These are phyloP conservation scores for Brachypodium distachyon DNA, from an alignment of 202 grass and related monocot genomes.

Conservation along the genomic window DNA sequence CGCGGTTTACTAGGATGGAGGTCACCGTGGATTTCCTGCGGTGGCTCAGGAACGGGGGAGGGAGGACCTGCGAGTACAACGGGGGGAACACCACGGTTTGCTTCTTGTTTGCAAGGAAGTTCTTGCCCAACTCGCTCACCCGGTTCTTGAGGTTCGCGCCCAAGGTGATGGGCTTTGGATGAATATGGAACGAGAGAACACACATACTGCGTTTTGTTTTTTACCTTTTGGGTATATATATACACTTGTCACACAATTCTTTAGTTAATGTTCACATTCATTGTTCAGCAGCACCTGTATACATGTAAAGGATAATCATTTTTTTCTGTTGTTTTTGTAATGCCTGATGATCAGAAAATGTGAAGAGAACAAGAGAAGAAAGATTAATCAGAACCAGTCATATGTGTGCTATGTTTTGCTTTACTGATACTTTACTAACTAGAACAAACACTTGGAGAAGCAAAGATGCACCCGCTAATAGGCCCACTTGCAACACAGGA, in stretches of 20 bases:
- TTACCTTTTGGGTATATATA: neutral
- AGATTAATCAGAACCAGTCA: too few species aligned
- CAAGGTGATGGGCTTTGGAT: constrained; percentile 66
- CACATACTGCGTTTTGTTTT: neutral
- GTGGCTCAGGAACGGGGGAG: constrained; percentile 50
- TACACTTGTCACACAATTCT: neutral
- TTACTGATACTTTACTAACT: too few species aligned
- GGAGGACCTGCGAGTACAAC: constrained; percentile 41
- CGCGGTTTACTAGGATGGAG: constrained; percentile 40
- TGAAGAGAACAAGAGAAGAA: too few species aligned
- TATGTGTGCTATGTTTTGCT: too few species aligned
- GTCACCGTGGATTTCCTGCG: constrained; percentile 52
- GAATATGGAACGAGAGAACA: neutral
- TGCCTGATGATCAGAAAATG: neutral
- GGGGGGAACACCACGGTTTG: constrained; percentile 38
- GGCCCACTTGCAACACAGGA: too few species aligned
- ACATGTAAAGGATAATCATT: neutral
- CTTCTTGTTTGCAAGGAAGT: constrained; percentile 77
- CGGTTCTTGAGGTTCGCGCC: constrained; percentile 70
- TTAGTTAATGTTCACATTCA: neutral
- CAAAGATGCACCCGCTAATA: too few species aligned
- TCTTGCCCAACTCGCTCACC: constrained; percentile 56
- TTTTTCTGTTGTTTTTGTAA: neutral
- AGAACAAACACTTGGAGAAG: too few species aligned
- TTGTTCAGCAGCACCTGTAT: neutral